Base-by-base conservation (phyloP, 2,329 filamentous ascomycete genomes). In the Colletotrichum eremochloae region DNA sequence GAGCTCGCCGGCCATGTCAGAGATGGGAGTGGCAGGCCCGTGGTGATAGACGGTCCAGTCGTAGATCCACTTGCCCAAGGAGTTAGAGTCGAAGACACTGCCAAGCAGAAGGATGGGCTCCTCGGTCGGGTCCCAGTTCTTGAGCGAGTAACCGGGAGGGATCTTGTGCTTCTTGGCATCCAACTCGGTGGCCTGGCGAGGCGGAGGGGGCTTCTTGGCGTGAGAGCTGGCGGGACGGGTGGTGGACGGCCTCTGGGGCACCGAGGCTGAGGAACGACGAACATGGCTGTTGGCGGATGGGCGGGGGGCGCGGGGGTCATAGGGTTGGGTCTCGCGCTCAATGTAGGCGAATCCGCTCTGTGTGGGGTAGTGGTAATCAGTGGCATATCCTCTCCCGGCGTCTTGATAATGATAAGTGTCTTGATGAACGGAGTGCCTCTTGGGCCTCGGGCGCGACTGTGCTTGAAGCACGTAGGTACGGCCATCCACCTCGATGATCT, bases 61-160 rank as follows among this genome's bases (percentile, higher is more conserved):
- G 83, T 97, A 99, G 79, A 99, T 97, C 96, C 96, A 99, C 84
- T 98, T 98, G 79, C 96, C 96, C 40, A 99, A 88, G 36, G 94
- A 97, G 88, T 98, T 98, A 79, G 96, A 94, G 80, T 98, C 96
- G 79, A 98, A 98, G 68, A 98, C 96, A 80, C 94, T 97, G 63
- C 96, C 96, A 31, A 98, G 88, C 36, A 99, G 89, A 80, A 98
- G 92, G 80, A 99, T 98, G 63, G 96, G 96, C 76, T 95, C 91
- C 85, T 98, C 96, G 38, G 90, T 91, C 0, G 96, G 96, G 81
- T 99, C 96, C 96, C 96, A 98, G 86, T 98, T 97, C 88, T 98
- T 98, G 80, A 96, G 91, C 36, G 94, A 97, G 85, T 97, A 99
- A 74, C 96, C 96, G 1, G 91, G 83, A 2, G 96, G 95, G 69